Conservation (phyloP, 768 basidiomycete genomes). For the Boletellus emodensis region DNA sequence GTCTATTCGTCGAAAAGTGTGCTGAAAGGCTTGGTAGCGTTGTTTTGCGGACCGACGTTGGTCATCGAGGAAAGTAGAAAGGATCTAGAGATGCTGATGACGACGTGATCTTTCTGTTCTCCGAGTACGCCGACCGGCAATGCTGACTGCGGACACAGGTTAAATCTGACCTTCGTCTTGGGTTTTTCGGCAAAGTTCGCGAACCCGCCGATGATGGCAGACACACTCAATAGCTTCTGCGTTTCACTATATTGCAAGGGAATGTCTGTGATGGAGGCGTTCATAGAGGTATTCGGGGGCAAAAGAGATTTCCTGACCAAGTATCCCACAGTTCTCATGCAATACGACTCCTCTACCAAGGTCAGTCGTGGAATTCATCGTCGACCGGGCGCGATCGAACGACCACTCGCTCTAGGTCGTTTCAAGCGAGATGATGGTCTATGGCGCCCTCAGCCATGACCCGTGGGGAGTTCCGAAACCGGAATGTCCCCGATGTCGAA, state of each 20-base stretch:
- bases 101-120: background rate
- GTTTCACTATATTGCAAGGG: background rate
- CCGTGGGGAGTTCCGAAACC: conserved; percentile 4
- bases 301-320: background rate
- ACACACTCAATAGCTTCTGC: background rate
- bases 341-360: background rate
- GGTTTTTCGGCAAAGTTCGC: background rate
- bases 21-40: background rate
- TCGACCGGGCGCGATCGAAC: no score
- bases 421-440: background rate
- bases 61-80: background rate
- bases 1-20: background rate
- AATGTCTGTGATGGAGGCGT: background rate
- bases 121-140: no score
- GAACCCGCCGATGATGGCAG: background rate
- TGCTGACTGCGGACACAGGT: background rate
- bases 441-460: background rate
- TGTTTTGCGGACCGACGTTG: background rate
- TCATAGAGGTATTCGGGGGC: background rate
- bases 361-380: background rate
- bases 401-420: background rate
- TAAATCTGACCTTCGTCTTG: background rate
- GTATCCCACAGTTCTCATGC: background rate
- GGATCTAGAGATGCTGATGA: background rate
- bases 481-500: background rate